phyloP scores from a whole-genome alignment of 345 rosid species.

The Lenwebbia sp. region DNA sequence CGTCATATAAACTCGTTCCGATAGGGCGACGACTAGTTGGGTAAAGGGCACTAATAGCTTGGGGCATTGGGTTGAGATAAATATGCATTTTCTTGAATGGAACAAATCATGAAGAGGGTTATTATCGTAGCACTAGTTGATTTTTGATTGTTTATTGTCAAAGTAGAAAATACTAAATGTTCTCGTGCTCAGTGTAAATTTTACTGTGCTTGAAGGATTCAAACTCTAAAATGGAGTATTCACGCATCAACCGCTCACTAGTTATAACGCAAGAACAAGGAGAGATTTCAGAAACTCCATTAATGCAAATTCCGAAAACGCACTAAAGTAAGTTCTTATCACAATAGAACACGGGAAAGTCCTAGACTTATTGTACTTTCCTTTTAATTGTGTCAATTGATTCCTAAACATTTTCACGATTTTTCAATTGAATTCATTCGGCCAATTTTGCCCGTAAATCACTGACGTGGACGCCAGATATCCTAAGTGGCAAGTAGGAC shows the following conservation, averaged over 20 bases:
- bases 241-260: neutral
- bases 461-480: too few species aligned
- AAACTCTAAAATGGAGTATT: neutral
- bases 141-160: neutral
- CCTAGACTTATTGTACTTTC: too few species aligned
- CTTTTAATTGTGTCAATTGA: too few species aligned
- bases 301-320: neutral
- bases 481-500: too few species aligned
- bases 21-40: neutral
- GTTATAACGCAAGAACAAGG: neutral
- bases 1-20: neutral
- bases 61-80: neutral
- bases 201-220: neutral
- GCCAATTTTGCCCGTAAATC: too few species aligned
- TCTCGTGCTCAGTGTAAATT: neutral
- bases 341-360: neutral
- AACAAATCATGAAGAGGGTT: neutral
- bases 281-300: neutral
- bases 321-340: neutral
- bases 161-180: neutral
- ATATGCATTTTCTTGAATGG: neutral
- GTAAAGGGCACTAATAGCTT: neutral
- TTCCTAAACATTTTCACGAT: too few species aligned
- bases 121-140: neutral
- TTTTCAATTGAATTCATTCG: too few species aligned